Evolutionary conservation across 2,329 filamentous ascomycete genomes (phyloP).

Genomic region (Chaetomiaceae sp.): DNA sequence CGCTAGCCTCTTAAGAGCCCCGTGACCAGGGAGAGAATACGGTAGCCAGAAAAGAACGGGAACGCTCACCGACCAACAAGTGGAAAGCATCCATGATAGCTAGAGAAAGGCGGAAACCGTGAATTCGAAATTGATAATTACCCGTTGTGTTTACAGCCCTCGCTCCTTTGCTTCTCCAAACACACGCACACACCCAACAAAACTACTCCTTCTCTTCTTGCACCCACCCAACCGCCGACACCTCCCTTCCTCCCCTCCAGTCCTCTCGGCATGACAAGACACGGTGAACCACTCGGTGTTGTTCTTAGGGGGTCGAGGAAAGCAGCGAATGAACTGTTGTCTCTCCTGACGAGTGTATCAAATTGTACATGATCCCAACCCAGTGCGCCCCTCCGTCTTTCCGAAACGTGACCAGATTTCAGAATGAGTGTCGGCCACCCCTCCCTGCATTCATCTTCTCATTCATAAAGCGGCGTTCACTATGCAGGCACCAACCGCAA

Average conservation of each 20-base stretch:
- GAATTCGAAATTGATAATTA: conserved; percentile 19
- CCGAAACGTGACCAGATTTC: conserved; percentile 31
- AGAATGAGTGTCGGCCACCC: conserved; percentile 27
- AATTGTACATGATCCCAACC: conserved; percentile 35
- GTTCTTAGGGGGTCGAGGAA: conserved; percentile 16
- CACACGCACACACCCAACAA: not conserved
- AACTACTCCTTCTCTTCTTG: not conserved
- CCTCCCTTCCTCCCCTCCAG: not conserved
- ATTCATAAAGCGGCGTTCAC: conserved; percentile 21
- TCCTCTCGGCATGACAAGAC: conserved; percentile 11
- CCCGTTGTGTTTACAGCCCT: conserved; percentile 16
- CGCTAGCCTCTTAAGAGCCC: no score
- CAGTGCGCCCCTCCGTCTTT: conserved; percentile 31
- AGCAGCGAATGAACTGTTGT: conserved; percentile 24
- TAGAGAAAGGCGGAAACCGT: conserved; percentile 7
- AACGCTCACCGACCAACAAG: no score
- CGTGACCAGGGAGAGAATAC: no score
- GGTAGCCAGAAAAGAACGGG: no score
- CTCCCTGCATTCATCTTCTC: conserved; percentile 17
- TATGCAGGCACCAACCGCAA: conserved; percentile 26
- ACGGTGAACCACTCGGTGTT: conserved; percentile 15
- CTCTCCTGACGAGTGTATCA: conserved; percentile 30
- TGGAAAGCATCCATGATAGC: not conserved
- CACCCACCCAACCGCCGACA: not conserved
- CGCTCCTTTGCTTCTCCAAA: conserved; percentile 3